Conservation (phyloP, 257 asterid genomes). For the Solanum microdontum region DNA sequence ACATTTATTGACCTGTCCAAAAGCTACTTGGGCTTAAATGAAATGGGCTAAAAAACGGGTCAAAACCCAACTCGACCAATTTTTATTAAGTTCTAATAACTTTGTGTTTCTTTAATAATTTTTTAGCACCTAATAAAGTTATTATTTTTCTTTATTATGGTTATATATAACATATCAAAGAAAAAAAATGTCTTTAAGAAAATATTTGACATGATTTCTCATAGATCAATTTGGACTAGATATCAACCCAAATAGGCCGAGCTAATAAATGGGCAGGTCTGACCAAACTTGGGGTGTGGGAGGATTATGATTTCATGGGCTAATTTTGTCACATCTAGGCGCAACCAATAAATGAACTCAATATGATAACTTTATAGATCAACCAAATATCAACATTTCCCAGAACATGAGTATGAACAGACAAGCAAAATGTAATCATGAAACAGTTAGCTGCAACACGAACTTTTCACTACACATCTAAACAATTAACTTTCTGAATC, state of each 20-base stretch:
- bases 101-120: not conserved
- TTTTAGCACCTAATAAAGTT: not conserved
- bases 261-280: not conserved
- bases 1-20: not conserved
- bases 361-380: not conserved
- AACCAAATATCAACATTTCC: not conserved
- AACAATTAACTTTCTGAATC: not conserved
- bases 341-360: not conserved
- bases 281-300: not conserved
- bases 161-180: not conserved
- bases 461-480: not conserved
- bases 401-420: not conserved
- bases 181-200: not conserved
- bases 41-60: not conserved
- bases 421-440: not conserved
- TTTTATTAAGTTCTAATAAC: not conserved
- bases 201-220: not conserved
- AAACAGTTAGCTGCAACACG: not conserved
- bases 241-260: not conserved
- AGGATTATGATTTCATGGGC: not conserved
- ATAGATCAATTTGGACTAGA: not conserved
- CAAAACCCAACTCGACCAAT: not conserved
- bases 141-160: not conserved
- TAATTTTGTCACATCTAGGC: not conserved
- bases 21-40: not conserved